These are phyloP conservation scores for Nicotiana tabacum DNA, from an alignment of 257 asterid species.

Conservation along the genomic window DNA sequence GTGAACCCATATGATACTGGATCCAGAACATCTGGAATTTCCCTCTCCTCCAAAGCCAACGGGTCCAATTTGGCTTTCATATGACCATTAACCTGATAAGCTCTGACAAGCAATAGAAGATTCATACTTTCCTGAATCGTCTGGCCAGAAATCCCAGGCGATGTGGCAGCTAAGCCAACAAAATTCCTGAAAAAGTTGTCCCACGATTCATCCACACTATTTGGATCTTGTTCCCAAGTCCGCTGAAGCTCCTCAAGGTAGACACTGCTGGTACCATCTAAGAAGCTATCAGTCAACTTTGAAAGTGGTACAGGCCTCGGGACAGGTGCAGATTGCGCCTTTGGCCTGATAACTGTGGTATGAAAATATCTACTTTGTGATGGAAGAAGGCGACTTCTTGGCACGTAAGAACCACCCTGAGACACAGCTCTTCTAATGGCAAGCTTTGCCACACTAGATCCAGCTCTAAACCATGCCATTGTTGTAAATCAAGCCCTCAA, in stretches of 20 bases:
- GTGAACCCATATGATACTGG: conserved; percentile 85
- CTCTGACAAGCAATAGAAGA: conserved; percentile 82
- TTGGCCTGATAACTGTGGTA: conserved; percentile 48
- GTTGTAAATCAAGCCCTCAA: conserved; percentile 16
- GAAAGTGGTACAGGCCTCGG: conserved; percentile 92
- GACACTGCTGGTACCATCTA: conserved; percentile 94
- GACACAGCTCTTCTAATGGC: conserved; percentile 67
- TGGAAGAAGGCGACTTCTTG: conserved; percentile 37
- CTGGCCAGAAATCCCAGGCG: conserved; percentile 96
- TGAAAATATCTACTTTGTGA: conserved; percentile 50
- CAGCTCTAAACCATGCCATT: conserved; percentile 91
- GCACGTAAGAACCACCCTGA: conserved; percentile 35
- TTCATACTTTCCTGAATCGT: conserved; percentile 98
- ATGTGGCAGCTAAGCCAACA: conserved; percentile 84
- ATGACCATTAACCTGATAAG: conserved; percentile 96
- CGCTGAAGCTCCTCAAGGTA: conserved; percentile 97
- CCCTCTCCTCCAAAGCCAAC: conserved; percentile 64
- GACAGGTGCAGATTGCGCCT: conserved; percentile 80
- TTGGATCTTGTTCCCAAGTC: conserved; percentile 96
- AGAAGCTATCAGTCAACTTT: conserved; percentile 87
- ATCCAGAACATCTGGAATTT: conserved; percentile 81
- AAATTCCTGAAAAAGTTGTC: conserved; percentile 92
- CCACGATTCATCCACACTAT: conserved; percentile 96
- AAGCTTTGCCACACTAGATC: conserved; percentile 66
- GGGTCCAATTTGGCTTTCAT: conserved; percentile 94